These are phyloP conservation scores for Cairneyella variabilis DNA, from an alignment of 495 filamentous ascomycete genomes.

Conservation along the genomic window DNA sequence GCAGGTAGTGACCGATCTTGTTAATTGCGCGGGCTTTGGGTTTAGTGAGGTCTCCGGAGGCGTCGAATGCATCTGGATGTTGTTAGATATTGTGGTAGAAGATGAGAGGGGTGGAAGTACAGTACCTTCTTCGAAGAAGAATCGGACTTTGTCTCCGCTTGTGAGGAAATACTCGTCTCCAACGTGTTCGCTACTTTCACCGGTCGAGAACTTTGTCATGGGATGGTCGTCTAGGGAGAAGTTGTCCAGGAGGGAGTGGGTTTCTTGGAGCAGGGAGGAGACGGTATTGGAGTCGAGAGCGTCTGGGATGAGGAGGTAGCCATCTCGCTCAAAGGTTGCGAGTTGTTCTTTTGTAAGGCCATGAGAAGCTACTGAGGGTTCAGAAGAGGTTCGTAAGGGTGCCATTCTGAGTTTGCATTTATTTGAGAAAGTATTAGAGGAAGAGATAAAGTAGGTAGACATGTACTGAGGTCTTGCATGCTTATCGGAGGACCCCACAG, in stretches of 20 bases:
- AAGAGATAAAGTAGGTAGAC: too few species aligned
- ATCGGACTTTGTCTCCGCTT: constrained; percentile 85
- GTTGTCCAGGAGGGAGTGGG: constrained; percentile 64
- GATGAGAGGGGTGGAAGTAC: constrained; percentile 6
- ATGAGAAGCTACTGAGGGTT: not conserved
- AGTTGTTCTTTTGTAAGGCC: constrained; percentile 69
- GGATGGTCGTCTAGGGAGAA: constrained; percentile 80
- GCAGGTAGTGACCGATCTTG: constrained; percentile 93
- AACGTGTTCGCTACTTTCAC: constrained; percentile 69
- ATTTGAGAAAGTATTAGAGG: not conserved
- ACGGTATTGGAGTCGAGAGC: constrained; percentile 66
- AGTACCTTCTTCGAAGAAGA: constrained; percentile 89
- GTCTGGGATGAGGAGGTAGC: constrained; percentile 83
- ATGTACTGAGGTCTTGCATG: too few species aligned
- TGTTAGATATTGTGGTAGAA: not conserved
- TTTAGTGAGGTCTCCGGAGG: constrained; percentile 55
- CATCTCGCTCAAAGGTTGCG: constrained; percentile 68
- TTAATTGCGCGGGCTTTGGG: constrained; percentile 84
- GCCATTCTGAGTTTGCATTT: constrained; percentile 10
- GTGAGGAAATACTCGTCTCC: constrained; percentile 93
- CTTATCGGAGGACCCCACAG: too few species aligned
- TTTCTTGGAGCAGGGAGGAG: constrained; percentile 65
- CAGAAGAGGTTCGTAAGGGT: constrained; percentile 19
- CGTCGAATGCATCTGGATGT: constrained; percentile 58
- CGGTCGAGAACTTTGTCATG: constrained; percentile 88